Percentiles rank a stretch among this genome's conserved stretches.
These are phyloP conservation scores for Leccinum pellstonianum DNA, from an alignment of 768 basidiomycete species.

Conservation along the genomic window DNA sequence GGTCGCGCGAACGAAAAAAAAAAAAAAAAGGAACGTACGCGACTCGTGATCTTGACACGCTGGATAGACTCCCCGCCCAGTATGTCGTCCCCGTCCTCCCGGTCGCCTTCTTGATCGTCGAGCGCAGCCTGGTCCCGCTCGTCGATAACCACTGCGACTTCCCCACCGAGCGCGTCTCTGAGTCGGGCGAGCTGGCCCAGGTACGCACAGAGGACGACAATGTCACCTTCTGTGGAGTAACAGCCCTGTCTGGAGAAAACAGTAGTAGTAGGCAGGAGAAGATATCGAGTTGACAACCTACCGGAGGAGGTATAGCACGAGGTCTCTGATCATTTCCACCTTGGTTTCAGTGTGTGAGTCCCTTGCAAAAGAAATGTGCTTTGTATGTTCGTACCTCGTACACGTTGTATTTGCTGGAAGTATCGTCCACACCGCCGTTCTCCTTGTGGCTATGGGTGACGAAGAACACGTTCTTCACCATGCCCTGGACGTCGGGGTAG, in stretches of 20 bases:
- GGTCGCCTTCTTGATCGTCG: slow-evolving; percentile 46
- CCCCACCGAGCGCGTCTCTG: too few relatives aligned
- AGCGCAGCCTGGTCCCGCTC: slow-evolving; percentile 67
- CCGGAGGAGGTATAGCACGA: slow-evolving; percentile 52
- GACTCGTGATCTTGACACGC: slow-evolving; percentile 49
- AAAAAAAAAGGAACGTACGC: slow-evolving; percentile 37
- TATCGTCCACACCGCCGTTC: slow-evolving; percentile 58
- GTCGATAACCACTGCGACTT: slow-evolving; percentile 66
- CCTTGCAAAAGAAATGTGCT: neutral
- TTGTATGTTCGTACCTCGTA: slow-evolving; percentile 65
- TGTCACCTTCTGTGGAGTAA: slow-evolving; percentile 47
- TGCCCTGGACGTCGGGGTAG: slow-evolving; percentile 60
- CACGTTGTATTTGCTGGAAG: slow-evolving; percentile 60
- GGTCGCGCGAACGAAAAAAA: neutral
- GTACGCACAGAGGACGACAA: slow-evolving; percentile 56
- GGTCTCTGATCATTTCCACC: slow-evolving; percentile 49
- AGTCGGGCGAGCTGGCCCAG: slow-evolving; percentile 49
- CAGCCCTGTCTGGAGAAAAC: slow-evolving; percentile 41
- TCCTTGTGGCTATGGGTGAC: slow-evolving; percentile 61
- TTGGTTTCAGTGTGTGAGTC: slow-evolving; percentile 15
- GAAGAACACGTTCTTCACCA: slow-evolving; percentile 67
- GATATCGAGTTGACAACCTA: slow-evolving; percentile 6
- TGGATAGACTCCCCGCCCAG: slow-evolving; percentile 32
- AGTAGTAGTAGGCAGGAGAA: neutral
- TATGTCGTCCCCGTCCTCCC: slow-evolving; percentile 34